A percentile compares a stretch with the other conserved stretches of the same genome.
Conservation (phyloP, 345 rosid species). For the Mallotus nudiflorus region DNA sequence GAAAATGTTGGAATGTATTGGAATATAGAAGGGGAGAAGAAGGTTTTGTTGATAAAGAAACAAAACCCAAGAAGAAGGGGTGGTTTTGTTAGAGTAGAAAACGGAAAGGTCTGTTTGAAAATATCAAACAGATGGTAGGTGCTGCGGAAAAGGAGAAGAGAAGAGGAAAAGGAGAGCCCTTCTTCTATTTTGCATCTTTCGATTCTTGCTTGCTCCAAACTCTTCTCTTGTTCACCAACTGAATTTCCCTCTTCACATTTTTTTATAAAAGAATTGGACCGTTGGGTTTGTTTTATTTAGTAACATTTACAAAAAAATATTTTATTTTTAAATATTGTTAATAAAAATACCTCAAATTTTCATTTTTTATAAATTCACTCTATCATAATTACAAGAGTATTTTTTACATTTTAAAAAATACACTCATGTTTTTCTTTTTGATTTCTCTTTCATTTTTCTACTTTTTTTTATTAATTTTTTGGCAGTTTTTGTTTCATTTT, state of each 20-base stretch:
- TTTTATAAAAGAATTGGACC: slow-evolving; percentile 9
- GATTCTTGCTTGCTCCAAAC: too few species aligned
- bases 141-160: slow-evolving; percentile 27
- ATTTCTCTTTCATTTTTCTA: too few species aligned
- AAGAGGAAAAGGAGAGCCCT: too few species aligned
- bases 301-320: too few species aligned
- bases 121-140: slow-evolving; percentile 40
- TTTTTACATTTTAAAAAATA: too few species aligned
- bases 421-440: too few species aligned
- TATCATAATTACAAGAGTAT: too few species aligned
- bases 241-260: not conserved
- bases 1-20: not conserved
- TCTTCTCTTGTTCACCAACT: not conserved
- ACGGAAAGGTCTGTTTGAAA: not conserved
- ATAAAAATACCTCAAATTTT: too few species aligned
- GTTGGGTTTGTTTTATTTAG: not conserved
- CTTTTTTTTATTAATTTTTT: too few species aligned
- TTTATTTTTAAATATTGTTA: too few species aligned
- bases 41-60: not conserved
- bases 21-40: not conserved
- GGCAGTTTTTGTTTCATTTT: too few species aligned
- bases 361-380: too few species aligned
- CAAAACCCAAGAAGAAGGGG: not conserved
- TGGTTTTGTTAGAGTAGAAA: not conserved
- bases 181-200: not conserved